Evolutionary conservation across 75 land plant genomes (phyloP), one percentile per base, ranked within the genome.

Genomic region (Gnetum montanum): DNA sequence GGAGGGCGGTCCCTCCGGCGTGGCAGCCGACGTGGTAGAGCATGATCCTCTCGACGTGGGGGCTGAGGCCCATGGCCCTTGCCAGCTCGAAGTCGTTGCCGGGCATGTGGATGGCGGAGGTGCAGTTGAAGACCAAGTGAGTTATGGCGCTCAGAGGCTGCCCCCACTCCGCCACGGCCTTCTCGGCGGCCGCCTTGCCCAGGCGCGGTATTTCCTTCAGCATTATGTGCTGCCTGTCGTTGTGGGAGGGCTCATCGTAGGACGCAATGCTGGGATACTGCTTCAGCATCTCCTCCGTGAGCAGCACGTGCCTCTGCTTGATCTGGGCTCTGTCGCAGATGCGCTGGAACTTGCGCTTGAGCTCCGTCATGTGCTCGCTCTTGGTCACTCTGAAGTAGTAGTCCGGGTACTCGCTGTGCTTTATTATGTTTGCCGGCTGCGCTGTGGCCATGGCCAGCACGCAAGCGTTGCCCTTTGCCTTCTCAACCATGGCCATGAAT

Each of bases 1-100:
- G 77, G 30, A 78, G 54, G 27, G 65, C 72, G 8, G 81, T 61
- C 57, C 69, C 80, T n/a, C 80, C 80, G 28, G 66, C 80, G 58
- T 63, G 73, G 64, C 80, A 73, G 31, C 80, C 80, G 23, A 58
- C 50, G 23, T 72, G 77, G 67, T 58, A 60, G 22, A 64, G 8
- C 66, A 64, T 64, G 45, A 57, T 31, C 19, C 66, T 61, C 27
- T 62, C 53, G 15, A 50, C 70, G 41, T 62, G 15, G 30, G 73
- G 68, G 60, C 58, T 54, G 45, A 77, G 72, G 37, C 78, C 72
- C 3, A 77, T 59, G 46, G 73, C 72, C 69, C 69, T 77, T 26
- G 67, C 44, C 34, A 77, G 72, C 20, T 63, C 66, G 57, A 53
- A 69, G 37, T 78, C 82, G 30, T 73, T 69, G 7, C 78, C 78